phyloP scores from a whole-genome alignment of 2,329 filamentous ascomycete species.

The Trichoderma polysporum region DNA sequence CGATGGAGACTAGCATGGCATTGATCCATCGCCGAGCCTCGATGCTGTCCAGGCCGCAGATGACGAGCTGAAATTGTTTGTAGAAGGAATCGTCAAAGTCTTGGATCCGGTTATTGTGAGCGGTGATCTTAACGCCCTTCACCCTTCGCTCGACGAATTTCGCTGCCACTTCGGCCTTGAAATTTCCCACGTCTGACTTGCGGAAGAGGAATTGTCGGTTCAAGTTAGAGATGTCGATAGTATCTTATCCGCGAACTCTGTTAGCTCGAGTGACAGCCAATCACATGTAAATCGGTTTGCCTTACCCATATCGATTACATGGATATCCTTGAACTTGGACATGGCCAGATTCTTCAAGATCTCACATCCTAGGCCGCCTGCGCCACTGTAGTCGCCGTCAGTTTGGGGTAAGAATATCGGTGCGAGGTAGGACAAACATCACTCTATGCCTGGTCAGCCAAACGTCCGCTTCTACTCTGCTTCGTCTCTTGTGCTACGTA shows the following conservation, averaged over 20 bases:
- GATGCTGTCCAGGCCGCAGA: constrained; percentile 95
- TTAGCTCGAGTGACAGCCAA: neutral
- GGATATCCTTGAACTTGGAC: constrained; percentile 93
- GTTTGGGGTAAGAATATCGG: neutral
- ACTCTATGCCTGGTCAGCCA: constrained; percentile 41
- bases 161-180: constrained; percentile 90
- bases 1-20: constrained; percentile 84
- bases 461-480: neutral
- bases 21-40: constrained; percentile 99
- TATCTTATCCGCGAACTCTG: constrained; percentile 59
- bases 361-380: constrained; percentile 91
- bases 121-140: constrained; percentile 86
- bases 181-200: constrained; percentile 84
- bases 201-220: constrained; percentile 98
- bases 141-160: constrained; percentile 88
- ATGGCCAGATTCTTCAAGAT: constrained; percentile 95
- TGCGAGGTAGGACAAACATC: constrained; percentile 42
- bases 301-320: constrained; percentile 97
- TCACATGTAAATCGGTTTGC: constrained; percentile 3
- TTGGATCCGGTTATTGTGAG: constrained; percentile 92
- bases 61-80: constrained; percentile 90
- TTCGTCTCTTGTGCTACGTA: constrained; percentile 43
- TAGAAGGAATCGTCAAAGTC: constrained; percentile 97
- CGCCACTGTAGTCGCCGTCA: constrained; percentile 60
- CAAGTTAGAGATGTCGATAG: constrained; percentile 96